A percentile compares a stretch with the other conserved stretches of the same genome.
phyloP scores from a whole-genome alignment of 2,329 filamentous ascomycete species.

The Cladosporium sp. region DNA sequence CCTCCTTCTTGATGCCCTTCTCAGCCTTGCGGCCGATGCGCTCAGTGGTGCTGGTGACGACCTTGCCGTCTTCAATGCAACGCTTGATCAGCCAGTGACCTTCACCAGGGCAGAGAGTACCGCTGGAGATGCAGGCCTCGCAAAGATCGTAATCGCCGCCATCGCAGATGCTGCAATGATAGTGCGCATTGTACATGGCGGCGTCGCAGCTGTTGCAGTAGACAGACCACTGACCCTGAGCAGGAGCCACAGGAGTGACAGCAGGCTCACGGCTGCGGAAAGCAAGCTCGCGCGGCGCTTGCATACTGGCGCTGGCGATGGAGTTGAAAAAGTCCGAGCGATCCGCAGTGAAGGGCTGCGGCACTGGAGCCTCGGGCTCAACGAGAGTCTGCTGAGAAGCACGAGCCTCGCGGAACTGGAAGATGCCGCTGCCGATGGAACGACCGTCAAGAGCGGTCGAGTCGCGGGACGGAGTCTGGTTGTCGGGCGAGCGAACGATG shows the following conservation, averaged over 20 bases:
- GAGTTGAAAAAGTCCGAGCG: slow-evolving; percentile 28
- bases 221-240: slow-evolving; percentile 65
- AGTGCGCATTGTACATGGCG: slow-evolving; percentile 79
- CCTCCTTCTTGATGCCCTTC: slow-evolving; percentile 35
- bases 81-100: slow-evolving; percentile 96
- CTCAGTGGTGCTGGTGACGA: slow-evolving; percentile 84
- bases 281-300: slow-evolving; percentile 36
- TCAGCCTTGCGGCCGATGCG: slow-evolving; percentile 64
- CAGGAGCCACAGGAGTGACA: slow-evolving; percentile 30
- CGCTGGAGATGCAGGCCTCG: slow-evolving; percentile 71
- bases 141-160: slow-evolving; percentile 94
- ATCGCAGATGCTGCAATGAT: slow-evolving; percentile 92
- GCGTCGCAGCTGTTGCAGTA: slow-evolving; percentile 90
- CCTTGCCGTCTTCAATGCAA: slow-evolving; percentile 71
- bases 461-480: slow-evolving; percentile 27
- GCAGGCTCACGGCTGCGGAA: slow-evolving; percentile 43
- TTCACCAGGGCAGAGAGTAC: slow-evolving; percentile 73
- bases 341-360: slow-evolving; percentile 40
- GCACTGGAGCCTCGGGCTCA: slow-evolving; percentile 44
- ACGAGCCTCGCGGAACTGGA: slow-evolving; percentile 40
- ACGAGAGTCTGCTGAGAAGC: slow-evolving; percentile 33
- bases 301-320: slow-evolving; percentile 24
- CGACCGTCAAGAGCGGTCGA: slow-evolving; percentile 29
- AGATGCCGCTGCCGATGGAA: slow-evolving; percentile 36
- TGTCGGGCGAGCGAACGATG: slow-evolving; percentile 25